Base-by-base conservation (phyloP, 495 filamentous ascomycete genomes). In the Hypoxylon cercidicola region DNA sequence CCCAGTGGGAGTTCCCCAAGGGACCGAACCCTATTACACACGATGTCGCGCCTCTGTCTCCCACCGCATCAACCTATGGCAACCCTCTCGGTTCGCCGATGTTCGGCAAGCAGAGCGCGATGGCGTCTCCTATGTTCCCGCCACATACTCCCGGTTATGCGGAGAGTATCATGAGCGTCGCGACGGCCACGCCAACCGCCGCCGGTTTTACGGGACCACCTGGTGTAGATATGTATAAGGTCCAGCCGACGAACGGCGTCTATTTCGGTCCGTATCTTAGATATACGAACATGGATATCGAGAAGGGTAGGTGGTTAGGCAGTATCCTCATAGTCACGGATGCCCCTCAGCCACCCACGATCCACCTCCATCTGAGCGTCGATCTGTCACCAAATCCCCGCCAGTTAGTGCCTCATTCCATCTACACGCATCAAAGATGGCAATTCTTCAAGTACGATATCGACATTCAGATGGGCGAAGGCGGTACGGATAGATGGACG, bases 1-100 rank as follows among this genome's bases (percentile, higher is more conserved):
- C 95, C 11, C 95, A 99, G 74, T 99, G 95, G 95, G 95, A 99
- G 66, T 97, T 97, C 70, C 95, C 95, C 18, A 96, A 97, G 77
- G 92, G 91, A 0, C 91, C 93, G 4, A 94, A 90, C 4, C 91
- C 93, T 4, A 75, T 96, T 58, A 89, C 90, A 69, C 82, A 96
- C 57, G 90, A 92, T 48, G 81, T 89, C 28, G 81, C 82, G 13
- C 94, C 92, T 4, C 72, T 97, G 62, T 96, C 92, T 23, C 93
- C 93, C 3, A 88, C 90, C 0, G 82, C 84, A 1, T 91, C 90
- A 55, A 90, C 91, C 0, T 94, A 91, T 62, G 90, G 86, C 34
- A 90, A 94, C 72, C 86, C 91, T 16, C 78, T 96, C 2, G 82
- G 81, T 3, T 94, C 91, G 6, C 93, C 92, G 0, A 75, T 93